Base-by-base conservation (phyloP, 2,329 filamentous ascomycete genomes). In the Aspergillus tanneri region DNA sequence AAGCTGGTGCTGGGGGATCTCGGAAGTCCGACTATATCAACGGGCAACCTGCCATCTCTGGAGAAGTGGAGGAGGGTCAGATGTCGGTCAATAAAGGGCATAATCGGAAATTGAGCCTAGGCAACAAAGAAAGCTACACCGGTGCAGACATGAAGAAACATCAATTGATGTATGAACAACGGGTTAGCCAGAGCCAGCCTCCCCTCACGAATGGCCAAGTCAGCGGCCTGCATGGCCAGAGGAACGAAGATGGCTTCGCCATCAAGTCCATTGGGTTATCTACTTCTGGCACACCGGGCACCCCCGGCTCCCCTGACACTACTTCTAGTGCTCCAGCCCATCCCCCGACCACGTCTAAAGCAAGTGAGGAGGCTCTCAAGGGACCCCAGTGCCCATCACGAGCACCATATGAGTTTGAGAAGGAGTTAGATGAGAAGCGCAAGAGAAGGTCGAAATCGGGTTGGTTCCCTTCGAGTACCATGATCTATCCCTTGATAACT, bases 331-430 rank as follows among this genome's bases (percentile, higher is more conserved):
- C 24, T 9, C 30, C 30, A 10, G 12, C 7, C 5, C 30, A 18
- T 7, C 30, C 30, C 10, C 2, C 30, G 16, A 18, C 30, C 8
- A 19, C 5, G 5, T 43, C 41, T 21, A 43, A 51, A 24, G 62
- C 55, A 21, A 67, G 64, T 46, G 47, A 60, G 42, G 66, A 68
- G 25, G 62, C 65, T 1, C 54, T 67, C 14, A 46, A 56, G 41
- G 66, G 66, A 1, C 66, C 65, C 3, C 55, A 63, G 25, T 53
- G 53, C 24, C 54, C 58, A 5, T 58, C 63, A 1, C 50, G 55
- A 14, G 42, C 56, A 11, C 59, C 62, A 9, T 59, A 62, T 30
- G 57, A 62, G 7, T 66, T 64, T 12, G 60, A 68, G 41, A 64
- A 66, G 38, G 54, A 63, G 5, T 43, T 55, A 12, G 59, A 62